Percentiles rank a stretch among this genome's conserved stretches.
These are phyloP conservation scores for Megacollybia marginata DNA, from an alignment of 768 basidiomycete genomes.

Conservation along the genomic window DNA sequence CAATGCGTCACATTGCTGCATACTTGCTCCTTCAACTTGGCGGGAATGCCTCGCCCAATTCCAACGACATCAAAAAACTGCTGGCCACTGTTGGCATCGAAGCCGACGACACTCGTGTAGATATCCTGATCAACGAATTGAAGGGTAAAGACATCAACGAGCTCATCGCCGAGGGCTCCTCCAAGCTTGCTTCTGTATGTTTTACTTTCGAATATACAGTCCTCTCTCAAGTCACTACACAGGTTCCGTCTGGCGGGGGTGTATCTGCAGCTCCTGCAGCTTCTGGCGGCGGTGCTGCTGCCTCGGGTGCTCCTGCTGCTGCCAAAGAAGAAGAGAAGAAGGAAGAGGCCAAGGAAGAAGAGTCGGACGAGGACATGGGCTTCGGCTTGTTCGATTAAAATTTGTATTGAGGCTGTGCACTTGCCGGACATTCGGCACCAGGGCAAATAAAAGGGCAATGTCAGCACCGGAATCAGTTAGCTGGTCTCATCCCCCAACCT, in stretches of 20 bases:
- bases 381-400: slow-evolving; percentile 95
- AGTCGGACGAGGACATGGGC: slow-evolving; percentile 98
- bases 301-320: slow-evolving; percentile 68
- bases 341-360: slow-evolving; percentile 63
- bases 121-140: slow-evolving; percentile 83
- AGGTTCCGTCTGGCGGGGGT: slow-evolving; percentile 77
- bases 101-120: slow-evolving; percentile 73
- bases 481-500: too few species aligned
- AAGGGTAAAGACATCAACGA: slow-evolving; percentile 82
- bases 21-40: slow-evolving; percentile 96
- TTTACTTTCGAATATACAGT: slow-evolving; percentile 6
- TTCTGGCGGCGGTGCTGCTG: slow-evolving; percentile 53
- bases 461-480: too few species aligned
- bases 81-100: slow-evolving; percentile 84
- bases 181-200: slow-evolving; percentile 89
- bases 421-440: too few species aligned
- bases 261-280: slow-evolving; percentile 50
- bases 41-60: slow-evolving; percentile 84
- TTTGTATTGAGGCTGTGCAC: not conserved
- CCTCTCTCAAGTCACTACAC: not conserved
- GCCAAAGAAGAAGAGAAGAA: slow-evolving; percentile 91
- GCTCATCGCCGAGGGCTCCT: slow-evolving; percentile 89
- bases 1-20: slow-evolving; percentile 93
- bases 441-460: too few species aligned
- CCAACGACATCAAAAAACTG: slow-evolving; percentile 82